Percentiles rank a stretch among this genome's conserved stretches.
phyloP scores from a whole-genome alignment of 805 yeast species.

The Candida michaelii region DNA sequence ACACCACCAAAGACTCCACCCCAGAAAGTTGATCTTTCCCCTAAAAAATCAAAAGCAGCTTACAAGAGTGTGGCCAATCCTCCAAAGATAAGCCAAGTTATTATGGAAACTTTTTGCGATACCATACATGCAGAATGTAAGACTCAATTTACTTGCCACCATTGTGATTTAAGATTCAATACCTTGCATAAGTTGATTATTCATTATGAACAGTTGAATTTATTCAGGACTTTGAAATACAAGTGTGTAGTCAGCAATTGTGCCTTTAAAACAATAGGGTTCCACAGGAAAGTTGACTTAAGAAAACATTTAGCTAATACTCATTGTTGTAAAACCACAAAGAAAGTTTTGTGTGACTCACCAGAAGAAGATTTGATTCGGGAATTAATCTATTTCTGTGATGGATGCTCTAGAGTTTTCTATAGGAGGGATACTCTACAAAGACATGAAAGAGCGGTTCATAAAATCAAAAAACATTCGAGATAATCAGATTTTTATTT shows the following conservation, averaged over 20 bases:
- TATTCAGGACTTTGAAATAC: constrained; percentile 16
- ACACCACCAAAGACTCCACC: not conserved
- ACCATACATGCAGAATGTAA: not conserved
- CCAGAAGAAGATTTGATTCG: not conserved
- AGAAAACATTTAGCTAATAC: constrained; percentile 27
- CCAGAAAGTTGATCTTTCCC: constrained; percentile 5
- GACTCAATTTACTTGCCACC: constrained; percentile 4
- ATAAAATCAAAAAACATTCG: constrained; percentile 1
- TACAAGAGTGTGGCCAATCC: not conserved
- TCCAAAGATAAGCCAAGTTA: constrained; percentile 1
- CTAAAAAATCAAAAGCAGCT: not conserved
- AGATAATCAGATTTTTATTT: not conserved
- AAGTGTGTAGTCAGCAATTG: constrained; percentile 31
- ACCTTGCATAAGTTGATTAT: constrained; percentile 16
- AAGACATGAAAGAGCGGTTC: constrained; percentile 13
- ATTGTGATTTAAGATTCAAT: constrained; percentile 10
- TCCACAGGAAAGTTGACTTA: constrained; percentile 27
- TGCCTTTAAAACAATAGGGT: constrained; percentile 31
- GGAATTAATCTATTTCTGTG: constrained; percentile 14
- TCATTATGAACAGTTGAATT: constrained; percentile 21
- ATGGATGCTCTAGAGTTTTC: constrained; percentile 12
- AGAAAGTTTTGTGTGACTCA: not conserved
- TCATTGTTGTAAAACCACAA: constrained; percentile 19
- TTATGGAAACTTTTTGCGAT: not conserved
- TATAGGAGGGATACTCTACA: constrained; percentile 16